Percentiles rank a stretch among this genome's conserved stretches.
phyloP scores from a whole-genome alignment of 257 asterid genomes.

The Penstemon eatonii region DNA sequence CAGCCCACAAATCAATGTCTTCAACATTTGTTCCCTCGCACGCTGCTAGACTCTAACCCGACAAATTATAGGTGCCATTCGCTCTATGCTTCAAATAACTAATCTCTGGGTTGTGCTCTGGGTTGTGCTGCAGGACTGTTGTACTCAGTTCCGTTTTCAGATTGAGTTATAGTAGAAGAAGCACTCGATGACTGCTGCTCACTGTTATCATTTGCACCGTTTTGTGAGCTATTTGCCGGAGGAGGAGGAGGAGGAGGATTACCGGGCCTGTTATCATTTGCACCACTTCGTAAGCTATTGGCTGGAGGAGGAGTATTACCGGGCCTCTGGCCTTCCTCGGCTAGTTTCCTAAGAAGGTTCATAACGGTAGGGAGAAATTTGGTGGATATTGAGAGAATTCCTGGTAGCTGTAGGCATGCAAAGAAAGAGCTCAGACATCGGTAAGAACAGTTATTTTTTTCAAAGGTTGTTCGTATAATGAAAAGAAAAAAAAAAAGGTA shows the following conservation, averaged over 20 bases:
- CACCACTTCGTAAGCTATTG: conserved; percentile 34
- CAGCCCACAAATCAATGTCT: conserved; percentile 36
- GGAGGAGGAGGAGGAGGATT: conserved; percentile 35
- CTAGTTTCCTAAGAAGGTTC: conserved; percentile 65
- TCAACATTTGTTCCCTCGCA: conserved; percentile 26
- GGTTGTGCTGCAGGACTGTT: conserved; percentile 41
- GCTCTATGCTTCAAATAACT: conserved; percentile 27
- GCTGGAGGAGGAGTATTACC: conserved; percentile 44
- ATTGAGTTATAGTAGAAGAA: conserved; percentile 55
- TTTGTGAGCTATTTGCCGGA: too few relatives aligned
- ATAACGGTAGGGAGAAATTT: conserved; percentile 75
- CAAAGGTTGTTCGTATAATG: not conserved
- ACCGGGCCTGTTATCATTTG: conserved; percentile 28
- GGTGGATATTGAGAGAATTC: conserved; percentile 73
- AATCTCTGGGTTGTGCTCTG: conserved; percentile 35
- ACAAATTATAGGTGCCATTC: conserved; percentile 21
- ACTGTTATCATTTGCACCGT: conserved; percentile 24
- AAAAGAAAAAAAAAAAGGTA: conserved; percentile 5
- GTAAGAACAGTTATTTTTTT: not conserved
- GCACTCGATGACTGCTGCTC: conserved; percentile 48
- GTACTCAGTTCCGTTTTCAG: conserved; percentile 53
- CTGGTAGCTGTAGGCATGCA: conserved; percentile 61
- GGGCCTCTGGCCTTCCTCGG: conserved; percentile 58
- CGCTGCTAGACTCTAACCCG: conserved; percentile 18
- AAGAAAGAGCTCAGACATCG: conserved; percentile 24